Conservation (phyloP, 371 early-diverging fungal genomes). For the Phascolomyces articulosus region DNA sequence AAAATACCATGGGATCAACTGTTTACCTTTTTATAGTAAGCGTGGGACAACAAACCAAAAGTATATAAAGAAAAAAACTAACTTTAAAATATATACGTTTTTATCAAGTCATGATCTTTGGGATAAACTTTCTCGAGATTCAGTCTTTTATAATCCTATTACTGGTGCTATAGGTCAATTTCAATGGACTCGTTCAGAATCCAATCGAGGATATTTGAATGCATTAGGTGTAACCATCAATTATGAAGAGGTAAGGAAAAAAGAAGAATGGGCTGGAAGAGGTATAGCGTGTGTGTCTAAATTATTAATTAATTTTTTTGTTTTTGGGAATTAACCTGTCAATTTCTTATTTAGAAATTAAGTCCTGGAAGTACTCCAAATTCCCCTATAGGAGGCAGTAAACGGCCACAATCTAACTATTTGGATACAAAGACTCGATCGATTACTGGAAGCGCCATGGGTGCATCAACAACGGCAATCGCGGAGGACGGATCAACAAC, state of each 20-base stretch:
- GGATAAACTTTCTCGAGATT: slow-evolving; percentile 49
- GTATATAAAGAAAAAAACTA: neutral
- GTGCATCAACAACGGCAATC: neutral
- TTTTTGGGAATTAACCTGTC: too few species aligned
- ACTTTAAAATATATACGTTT: too few species aligned
- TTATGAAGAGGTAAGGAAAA: slow-evolving; percentile 27
- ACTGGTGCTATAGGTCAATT: slow-evolving; percentile 55
- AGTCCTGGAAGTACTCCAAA: slow-evolving; percentile 1
- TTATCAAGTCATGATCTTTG: slow-evolving; percentile 41
- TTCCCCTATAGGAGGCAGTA: slow-evolving; percentile 7
- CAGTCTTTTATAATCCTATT: slow-evolving; percentile 54
- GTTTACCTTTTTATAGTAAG: neutral
- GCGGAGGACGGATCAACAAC: neutral
- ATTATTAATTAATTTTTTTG: too few species aligned
- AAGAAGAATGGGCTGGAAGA: too few species aligned
- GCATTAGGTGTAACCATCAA: slow-evolving; percentile 52
- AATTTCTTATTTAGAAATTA: slow-evolving; percentile 12
- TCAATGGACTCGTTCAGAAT: slow-evolving; percentile 57
- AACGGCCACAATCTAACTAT: slow-evolving; percentile 27
- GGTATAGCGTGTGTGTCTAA: too few species aligned
- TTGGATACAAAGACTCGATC: slow-evolving; percentile 12
- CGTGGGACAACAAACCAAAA: neutral
- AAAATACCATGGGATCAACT: neutral
- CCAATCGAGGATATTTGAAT: slow-evolving; percentile 46
- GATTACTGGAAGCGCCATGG: neutral